Conservation (phyloP, 2,329 filamentous ascomycete species). For the Aureobasidium sp. region DNA sequence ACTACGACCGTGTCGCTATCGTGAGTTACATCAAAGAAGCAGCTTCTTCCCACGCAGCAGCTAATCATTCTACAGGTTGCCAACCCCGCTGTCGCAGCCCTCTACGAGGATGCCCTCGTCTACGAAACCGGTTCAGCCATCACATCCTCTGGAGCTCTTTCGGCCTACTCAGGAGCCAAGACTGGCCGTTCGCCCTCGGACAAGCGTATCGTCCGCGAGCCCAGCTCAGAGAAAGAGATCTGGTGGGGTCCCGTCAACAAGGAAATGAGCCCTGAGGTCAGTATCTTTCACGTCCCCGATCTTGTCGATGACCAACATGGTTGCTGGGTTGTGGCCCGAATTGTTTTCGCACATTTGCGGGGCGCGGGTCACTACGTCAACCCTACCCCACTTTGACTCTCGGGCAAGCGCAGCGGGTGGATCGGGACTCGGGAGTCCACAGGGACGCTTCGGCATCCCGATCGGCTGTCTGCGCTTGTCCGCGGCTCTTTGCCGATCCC, state of each 20-base stretch:
- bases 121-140: constrained; percentile 98
- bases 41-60: neutral
- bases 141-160: constrained; percentile 88
- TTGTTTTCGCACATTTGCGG: constrained; percentile 11
- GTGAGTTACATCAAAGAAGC: constrained; percentile 44
- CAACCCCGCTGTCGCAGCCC: constrained; percentile 88
- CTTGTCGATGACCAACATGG: neutral
- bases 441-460: neutral
- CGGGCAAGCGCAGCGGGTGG: constrained; percentile 22
- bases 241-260: constrained; percentile 99
- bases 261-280: constrained; percentile 94
- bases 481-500: neutral
- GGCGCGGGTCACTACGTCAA: constrained; percentile 8
- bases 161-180: constrained; percentile 96
- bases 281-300: constrained; percentile 27
- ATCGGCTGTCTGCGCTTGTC: neutral
- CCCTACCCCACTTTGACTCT: constrained; percentile 10
- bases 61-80: constrained; percentile 47
- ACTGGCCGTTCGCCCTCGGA: constrained; percentile 93
- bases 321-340: constrained; percentile 7
- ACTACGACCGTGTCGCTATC: constrained; percentile 97
- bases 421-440: neutral
- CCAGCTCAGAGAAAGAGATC: constrained; percentile 78
- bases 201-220: constrained; percentile 95
- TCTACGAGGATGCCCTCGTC: constrained; percentile 98